Evolutionary conservation across 129 eudicot species (phyloP).

Genomic region (Centaurea solstitialis): DNA sequence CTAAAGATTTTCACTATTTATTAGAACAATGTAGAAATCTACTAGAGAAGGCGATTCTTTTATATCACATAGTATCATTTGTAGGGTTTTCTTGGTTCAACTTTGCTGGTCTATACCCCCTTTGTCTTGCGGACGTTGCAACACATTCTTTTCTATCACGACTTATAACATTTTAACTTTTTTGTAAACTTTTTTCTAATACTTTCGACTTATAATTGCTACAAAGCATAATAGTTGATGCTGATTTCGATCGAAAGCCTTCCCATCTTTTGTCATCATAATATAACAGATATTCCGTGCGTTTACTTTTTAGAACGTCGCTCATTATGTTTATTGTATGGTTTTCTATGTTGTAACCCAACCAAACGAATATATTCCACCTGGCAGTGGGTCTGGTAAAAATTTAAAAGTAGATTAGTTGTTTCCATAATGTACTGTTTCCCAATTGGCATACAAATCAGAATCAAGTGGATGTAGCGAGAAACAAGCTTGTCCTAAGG

Average conservation of each 20-base stretch:
- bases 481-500: too few relatives aligned
- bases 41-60: constrained; percentile 5
- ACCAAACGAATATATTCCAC: too few relatives aligned
- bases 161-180: background rate
- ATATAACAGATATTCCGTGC: background rate
- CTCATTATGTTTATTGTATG: too few relatives aligned
- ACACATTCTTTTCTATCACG: background rate
- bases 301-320: background rate
- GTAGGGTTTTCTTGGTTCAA: background rate
- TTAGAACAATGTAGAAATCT: background rate
- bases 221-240: background rate
- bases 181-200: background rate
- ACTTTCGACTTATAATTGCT: background rate
- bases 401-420: too few relatives aligned
- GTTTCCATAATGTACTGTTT: too few relatives aligned
- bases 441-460: background rate
- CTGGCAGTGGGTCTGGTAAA: too few relatives aligned
- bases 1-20: background rate
- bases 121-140: background rate
- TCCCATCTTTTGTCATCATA: background rate
- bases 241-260: constrained; percentile 5
- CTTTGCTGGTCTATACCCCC: background rate
- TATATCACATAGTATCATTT: constrained; percentile 2
- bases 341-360: too few relatives aligned
- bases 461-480: too few relatives aligned